Evolutionary conservation across 495 filamentous ascomycete genomes (phyloP).

Genomic region (Thozetella sp.): DNA sequence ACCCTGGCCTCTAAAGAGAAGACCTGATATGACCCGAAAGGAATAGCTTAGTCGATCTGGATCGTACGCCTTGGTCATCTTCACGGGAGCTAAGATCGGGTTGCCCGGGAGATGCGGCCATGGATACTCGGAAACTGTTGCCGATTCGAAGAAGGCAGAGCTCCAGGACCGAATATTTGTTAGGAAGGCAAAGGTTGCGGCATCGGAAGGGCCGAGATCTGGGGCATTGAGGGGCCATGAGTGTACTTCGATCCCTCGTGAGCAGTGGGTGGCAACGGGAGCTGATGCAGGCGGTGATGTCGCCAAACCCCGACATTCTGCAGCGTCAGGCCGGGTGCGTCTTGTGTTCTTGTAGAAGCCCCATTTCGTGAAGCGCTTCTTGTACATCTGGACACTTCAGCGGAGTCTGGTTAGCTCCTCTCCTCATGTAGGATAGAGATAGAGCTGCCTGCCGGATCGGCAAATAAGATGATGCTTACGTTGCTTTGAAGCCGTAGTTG

Average conservation of each 20-base stretch:
- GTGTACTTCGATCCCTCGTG: too few relatives aligned
- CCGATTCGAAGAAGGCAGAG: not conserved
- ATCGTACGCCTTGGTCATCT: not conserved
- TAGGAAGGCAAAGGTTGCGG: not conserved
- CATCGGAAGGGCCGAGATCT: not conserved
- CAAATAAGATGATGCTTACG: not conserved
- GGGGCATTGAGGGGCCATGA: too few relatives aligned
- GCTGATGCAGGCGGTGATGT: not conserved
- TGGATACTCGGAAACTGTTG: not conserved
- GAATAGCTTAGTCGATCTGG: not conserved
- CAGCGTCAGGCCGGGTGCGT: not conserved
- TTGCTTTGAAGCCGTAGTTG: not conserved
- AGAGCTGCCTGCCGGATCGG: too few relatives aligned
- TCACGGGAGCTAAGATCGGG: too few relatives aligned
- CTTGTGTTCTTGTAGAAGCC: conserved; percentile 32
- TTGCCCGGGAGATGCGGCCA: too few relatives aligned
- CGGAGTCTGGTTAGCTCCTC: not conserved
- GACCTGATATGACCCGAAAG: not conserved
- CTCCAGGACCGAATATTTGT: not conserved
- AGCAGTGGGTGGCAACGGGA: too few relatives aligned
- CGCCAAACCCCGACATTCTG: not conserved
- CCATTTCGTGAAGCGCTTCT: conserved; percentile 33
- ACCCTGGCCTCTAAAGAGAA: not conserved
- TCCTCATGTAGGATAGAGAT: too few relatives aligned
- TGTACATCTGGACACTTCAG: conserved; percentile 29